Base-by-base conservation (phyloP, 257 asterid genomes). In the Primulina eburnea region DNA sequence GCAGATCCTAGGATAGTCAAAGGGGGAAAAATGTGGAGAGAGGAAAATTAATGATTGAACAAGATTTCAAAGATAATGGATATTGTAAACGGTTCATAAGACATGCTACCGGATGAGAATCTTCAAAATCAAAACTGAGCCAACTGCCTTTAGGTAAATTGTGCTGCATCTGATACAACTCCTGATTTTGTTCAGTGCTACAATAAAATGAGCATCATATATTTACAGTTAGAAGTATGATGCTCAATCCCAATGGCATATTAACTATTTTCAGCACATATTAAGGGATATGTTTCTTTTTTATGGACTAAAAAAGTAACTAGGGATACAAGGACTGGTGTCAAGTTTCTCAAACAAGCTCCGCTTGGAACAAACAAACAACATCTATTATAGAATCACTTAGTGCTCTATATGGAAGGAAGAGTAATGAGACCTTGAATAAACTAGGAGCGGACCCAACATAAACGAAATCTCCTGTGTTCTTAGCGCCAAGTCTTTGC, bases 361-460 rank as follows among this genome's bases (percentile, higher is more conserved):
- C 24, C 17, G 26, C 18, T n/a, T 35, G 53, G 60, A 57, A 32
- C 32, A 58, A 17, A 37, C 32, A 68, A 11, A 57, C n/a, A 53
- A 38, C n/a, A 58, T 68, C 30, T 16, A 34, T 55, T 6, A n/a
- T 47, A 47, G 55, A 47, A 47, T 14, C n/a, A 47, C 2, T 47
- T 47, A 16, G 18, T 14, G n/a, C 68, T 75, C 34, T 50, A 43
- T 73, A 20, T 57, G 35, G 34, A 61, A 76, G 53, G 38, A 62
- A 69, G 72, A 72, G 75, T 66, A 11, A 64, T 69, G 43, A 47
- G 75, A 93, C 99, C 97, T 94, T 64, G 97, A 86, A 70, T 82
- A 86, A 53, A 94, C 68, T 43, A 94, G 99, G 77, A 94, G 88
- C 58, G 91, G 82, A 50, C 99, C 99, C 85, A 94, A 83, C 88